Evolutionary conservation across 2,329 filamentous ascomycete species (phyloP).

Genomic region (Mycosphaerelloides madeirae): DNA sequence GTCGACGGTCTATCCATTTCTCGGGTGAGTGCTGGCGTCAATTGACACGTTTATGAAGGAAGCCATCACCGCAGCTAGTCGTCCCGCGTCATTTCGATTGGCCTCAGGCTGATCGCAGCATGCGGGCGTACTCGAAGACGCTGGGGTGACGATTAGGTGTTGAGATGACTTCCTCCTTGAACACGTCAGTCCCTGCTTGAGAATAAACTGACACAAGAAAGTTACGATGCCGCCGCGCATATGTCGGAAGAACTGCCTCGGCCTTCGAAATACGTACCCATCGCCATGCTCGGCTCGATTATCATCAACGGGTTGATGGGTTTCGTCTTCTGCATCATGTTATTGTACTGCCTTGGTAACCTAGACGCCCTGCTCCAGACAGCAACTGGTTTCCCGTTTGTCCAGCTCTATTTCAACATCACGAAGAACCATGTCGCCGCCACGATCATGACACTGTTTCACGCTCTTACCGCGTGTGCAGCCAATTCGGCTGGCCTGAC

Average conservation of each 20-base stretch:
- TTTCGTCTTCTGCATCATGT: constrained; percentile 13
- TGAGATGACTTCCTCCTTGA: too few relatives aligned
- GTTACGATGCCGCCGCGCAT: constrained; percentile 17
- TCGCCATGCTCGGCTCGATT: constrained; percentile 21
- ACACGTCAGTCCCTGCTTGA: too few relatives aligned
- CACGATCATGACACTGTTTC: constrained; percentile 32
- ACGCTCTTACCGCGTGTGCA: constrained; percentile 29
- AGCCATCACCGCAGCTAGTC: too few relatives aligned
- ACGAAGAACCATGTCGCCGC: constrained; percentile 20
- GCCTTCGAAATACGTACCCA: constrained; percentile 20
- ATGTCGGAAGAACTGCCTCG: constrained; percentile 22
- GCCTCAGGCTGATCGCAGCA: too few relatives aligned
- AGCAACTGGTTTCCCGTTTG: constrained; percentile 22
- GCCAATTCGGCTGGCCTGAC: constrained; percentile 32
- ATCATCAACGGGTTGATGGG: constrained; percentile 19
- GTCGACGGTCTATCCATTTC: constrained; percentile 16
- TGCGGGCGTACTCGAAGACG: too few relatives aligned
- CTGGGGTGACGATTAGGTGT: too few relatives aligned
- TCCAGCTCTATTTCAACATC: constrained; percentile 23
- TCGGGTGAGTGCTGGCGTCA: constrained; percentile 5
- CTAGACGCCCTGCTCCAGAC: constrained; percentile 19
- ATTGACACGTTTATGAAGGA: too few relatives aligned
- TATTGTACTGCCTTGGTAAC: constrained; percentile 20
- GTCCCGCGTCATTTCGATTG: too few relatives aligned
- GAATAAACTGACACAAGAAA: too few relatives aligned